These are phyloP conservation scores for Saksenaea vasiformis DNA, from an alignment of 371 early-diverging fungal genomes.

Conservation along the genomic window DNA sequence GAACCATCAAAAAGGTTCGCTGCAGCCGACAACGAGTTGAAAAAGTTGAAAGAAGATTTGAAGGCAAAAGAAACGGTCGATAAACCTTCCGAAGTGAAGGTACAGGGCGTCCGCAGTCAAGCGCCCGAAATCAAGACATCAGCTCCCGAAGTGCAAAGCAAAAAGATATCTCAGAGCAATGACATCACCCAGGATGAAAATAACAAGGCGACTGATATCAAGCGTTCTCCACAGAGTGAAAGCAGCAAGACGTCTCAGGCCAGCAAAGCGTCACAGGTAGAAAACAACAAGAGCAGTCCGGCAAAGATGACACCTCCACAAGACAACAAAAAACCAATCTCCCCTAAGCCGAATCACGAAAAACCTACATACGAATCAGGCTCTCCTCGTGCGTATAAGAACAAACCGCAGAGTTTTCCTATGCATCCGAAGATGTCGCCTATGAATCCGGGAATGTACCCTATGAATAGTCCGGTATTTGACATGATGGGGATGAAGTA, in stretches of 20 bases:
- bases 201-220: neutral
- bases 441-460: slow-evolving; percentile 1
- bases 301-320: neutral
- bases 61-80: neutral
- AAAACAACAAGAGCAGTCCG: neutral
- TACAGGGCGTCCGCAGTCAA: neutral
- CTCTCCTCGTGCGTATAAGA: neutral
- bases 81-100: neutral
- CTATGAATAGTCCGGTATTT: slow-evolving; percentile 6
- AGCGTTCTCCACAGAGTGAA: neutral
- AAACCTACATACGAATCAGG: neutral
- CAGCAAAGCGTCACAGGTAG: neutral
- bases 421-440: neutral
- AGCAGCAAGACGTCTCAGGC: neutral
- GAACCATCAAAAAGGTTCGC: neutral
- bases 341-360: neutral
- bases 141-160: neutral
- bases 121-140: neutral
- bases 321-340: neutral
- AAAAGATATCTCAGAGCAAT: neutral
- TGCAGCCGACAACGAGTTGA: neutral
- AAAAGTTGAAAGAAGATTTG: neutral
- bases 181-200: neutral
- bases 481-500: slow-evolving; percentile 7
- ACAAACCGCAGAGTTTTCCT: neutral